A percentile compares a stretch with the other conserved stretches of the same genome.
These are phyloP conservation scores for Botrytis fragariae DNA, from an alignment of 2,329 filamentous ascomycete species.

Conservation along the genomic window DNA sequence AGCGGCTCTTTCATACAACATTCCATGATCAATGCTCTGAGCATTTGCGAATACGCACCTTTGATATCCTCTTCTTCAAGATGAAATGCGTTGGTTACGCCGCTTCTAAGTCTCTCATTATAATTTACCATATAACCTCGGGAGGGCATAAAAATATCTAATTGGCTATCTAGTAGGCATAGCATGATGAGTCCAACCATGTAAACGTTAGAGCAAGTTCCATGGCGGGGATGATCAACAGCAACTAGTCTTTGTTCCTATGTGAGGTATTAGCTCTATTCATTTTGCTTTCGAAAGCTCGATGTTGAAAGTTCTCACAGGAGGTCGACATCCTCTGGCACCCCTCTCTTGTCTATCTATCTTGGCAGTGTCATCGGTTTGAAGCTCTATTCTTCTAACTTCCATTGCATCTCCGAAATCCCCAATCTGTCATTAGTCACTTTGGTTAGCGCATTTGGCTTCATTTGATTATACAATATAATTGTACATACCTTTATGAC, in stretches of 20 bases:
- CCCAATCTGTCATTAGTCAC: not conserved
- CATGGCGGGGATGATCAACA: not conserved
- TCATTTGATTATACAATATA: not conserved
- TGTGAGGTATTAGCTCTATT: not conserved
- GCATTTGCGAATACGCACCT: not conserved
- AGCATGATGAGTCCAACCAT: not conserved
- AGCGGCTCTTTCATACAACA: slow-evolving; percentile 1
- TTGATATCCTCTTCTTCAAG: not conserved
- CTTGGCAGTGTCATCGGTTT: not conserved
- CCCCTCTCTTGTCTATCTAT: not conserved
- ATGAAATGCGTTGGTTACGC: not conserved
- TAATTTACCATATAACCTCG: not conserved
- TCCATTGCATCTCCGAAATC: not conserved
- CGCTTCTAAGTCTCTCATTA: not conserved
- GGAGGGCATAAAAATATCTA: not conserved
- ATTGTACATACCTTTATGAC: not conserved
- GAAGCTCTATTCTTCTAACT: not conserved
- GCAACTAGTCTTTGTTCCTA: not conserved
- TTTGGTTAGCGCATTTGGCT: not conserved
- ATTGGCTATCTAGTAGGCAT: not conserved
- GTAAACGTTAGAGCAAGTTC: not conserved
- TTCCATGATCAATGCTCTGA: not conserved
- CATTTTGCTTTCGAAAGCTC: not conserved
- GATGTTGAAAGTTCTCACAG: not conserved
- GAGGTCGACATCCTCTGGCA: not conserved